Evolutionary conservation across 2,329 filamentous ascomycete genomes (phyloP).

Genomic region (Colletotrichum echinochloae): DNA sequence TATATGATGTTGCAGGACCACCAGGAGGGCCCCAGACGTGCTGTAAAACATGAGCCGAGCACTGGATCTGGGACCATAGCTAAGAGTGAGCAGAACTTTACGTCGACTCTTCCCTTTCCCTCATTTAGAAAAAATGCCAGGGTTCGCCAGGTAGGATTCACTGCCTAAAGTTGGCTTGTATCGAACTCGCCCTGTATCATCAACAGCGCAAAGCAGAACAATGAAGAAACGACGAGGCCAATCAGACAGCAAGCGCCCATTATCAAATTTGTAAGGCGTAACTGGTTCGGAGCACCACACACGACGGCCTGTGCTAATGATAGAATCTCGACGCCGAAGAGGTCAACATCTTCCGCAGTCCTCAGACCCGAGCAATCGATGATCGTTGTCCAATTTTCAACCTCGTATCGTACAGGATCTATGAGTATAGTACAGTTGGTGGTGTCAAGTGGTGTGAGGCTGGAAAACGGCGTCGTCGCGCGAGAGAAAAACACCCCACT

Average conservation of each 20-base stretch:
- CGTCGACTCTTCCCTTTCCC: conserved; percentile 1
- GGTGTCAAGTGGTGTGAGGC: conserved; percentile 33
- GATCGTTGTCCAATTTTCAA: conserved; percentile 25
- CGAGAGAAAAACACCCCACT: background rate
- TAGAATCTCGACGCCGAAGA: background rate
- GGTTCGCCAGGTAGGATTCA: background rate
- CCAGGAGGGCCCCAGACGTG: background rate
- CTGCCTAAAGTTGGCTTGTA: background rate
- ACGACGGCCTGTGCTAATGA: conserved; percentile 13
- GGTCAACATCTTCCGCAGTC: background rate
- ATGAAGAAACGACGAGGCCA: conserved; percentile 1
- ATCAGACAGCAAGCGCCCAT: conserved; percentile 14
- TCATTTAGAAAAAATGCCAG: background rate
- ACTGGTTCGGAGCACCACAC: background rate
- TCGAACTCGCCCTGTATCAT: conserved; percentile 6
- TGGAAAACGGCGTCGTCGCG: conserved; percentile 24
- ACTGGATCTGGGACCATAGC: background rate
- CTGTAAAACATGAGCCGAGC: background rate
- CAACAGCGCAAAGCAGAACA: background rate
- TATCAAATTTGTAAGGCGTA: background rate
- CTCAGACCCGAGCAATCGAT: conserved; percentile 14
- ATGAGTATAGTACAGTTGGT: conserved; percentile 40
- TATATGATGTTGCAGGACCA: background rate
- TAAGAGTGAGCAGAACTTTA: conserved; percentile 28
- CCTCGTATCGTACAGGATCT: conserved; percentile 40